These are phyloP conservation scores for Malassezia globosa DNA, from an alignment of 1,284 basidiomycete species.

Conservation along the genomic window DNA sequence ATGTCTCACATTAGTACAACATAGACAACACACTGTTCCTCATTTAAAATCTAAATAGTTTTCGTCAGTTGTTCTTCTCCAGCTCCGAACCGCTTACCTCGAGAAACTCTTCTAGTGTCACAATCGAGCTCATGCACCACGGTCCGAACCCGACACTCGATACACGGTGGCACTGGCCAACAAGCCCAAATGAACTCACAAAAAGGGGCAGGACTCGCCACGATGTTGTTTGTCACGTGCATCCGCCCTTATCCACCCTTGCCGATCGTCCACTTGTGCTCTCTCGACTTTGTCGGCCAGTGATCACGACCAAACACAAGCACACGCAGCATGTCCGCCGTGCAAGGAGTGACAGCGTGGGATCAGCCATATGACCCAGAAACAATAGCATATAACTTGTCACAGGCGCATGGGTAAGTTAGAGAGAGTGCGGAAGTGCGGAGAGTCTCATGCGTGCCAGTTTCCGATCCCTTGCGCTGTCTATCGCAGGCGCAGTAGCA, in stretches of 20 bases:
- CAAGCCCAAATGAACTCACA: too few relatives aligned
- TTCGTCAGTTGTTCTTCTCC: not conserved
- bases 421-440: not conserved
- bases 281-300: not conserved
- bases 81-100: constrained; percentile 15
- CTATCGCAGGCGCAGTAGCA: constrained; percentile 30
- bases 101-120: constrained; percentile 37
- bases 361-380: constrained; percentile 10
- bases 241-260: not conserved
- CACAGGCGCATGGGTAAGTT: constrained; percentile 11
- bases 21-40: constrained; percentile 30
- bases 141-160: not conserved
- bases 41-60: constrained; percentile 26
- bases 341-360: constrained; percentile 7
- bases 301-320: too few relatives aligned
- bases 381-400: constrained; percentile 1
- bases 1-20: constrained; percentile 15
- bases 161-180: not conserved
- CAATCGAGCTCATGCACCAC: constrained; percentile 26
- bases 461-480: constrained; percentile 35
- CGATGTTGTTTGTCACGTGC: not conserved
- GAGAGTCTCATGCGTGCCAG: too few relatives aligned
- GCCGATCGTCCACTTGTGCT: not conserved
- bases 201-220: too few relatives aligned
- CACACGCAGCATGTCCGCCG: not conserved